Percentiles rank a stretch among this genome's conserved stretches.
These are phyloP conservation scores for Solanum habrochaites DNA, from an alignment of 257 asterid species.

Conservation along the genomic window DNA sequence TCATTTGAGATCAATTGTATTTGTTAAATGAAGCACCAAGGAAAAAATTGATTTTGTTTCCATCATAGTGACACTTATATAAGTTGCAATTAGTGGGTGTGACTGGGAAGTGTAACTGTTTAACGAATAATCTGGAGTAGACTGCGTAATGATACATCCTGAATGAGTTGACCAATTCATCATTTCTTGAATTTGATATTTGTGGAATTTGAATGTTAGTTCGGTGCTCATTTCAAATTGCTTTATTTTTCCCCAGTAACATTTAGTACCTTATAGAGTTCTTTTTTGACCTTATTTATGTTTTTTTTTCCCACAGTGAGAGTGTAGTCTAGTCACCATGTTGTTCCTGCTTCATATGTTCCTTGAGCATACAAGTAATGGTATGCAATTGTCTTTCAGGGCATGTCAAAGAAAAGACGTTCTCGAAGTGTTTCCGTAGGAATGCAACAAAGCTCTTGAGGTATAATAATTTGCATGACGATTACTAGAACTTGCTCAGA, in stretches of 20 bases:
- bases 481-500: background rate
- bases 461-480: background rate
- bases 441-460: constrained; percentile 29
- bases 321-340: background rate
- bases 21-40: background rate
- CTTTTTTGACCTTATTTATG: background rate
- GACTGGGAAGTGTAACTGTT: background rate
- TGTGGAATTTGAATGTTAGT: background rate
- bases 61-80: background rate
- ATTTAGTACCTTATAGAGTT: background rate
- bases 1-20: background rate
- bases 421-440: constrained; percentile 61
- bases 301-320: background rate
- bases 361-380: background rate
- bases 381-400: constrained; percentile 16
- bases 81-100: background rate
- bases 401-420: constrained; percentile 47
- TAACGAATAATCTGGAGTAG: background rate
- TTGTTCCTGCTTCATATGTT: background rate
- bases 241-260: background rate
- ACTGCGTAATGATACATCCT: background rate
- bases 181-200: background rate
- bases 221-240: background rate
- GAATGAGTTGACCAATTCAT: background rate
- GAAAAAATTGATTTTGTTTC: background rate